Evolutionary conservation across 192 early-diverging fungal species (phyloP).

Genomic region (Coemansia sp.): DNA sequence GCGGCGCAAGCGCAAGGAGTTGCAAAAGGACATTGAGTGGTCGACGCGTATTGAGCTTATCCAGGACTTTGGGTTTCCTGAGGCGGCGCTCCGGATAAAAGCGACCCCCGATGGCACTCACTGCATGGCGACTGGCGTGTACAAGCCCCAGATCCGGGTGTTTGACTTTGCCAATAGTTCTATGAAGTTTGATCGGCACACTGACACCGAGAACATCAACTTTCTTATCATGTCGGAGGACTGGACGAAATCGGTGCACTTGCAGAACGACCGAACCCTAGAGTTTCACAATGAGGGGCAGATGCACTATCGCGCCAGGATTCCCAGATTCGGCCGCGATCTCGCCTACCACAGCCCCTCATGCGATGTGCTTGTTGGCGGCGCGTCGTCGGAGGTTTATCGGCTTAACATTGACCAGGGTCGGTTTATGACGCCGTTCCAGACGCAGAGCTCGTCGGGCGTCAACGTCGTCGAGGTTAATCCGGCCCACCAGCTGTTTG

Average conservation of each 20-base stretch:
- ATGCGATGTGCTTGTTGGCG: constrained; percentile 85
- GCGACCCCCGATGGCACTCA: constrained; percentile 81
- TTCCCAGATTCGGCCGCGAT: constrained; percentile 94
- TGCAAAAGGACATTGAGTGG: constrained; percentile 88
- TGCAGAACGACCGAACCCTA: constrained; percentile 86
- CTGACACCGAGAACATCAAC: constrained; percentile 87
- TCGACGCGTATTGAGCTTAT: constrained; percentile 90
- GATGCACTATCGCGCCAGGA: constrained; percentile 86
- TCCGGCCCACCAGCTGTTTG: constrained; percentile 90
- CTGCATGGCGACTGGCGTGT: constrained; percentile 93
- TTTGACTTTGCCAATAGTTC: constrained; percentile 89
- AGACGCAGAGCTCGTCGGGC: constrained; percentile 65
- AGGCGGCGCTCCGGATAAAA: constrained; percentile 82
- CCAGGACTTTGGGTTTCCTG: constrained; percentile 98
- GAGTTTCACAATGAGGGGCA: constrained; percentile 97
- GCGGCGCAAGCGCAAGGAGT: constrained; percentile 73
- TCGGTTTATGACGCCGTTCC: constrained; percentile 80
- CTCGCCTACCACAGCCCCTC: constrained; percentile 87
- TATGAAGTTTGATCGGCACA: constrained; percentile 98
- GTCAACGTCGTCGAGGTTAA: constrained; percentile 75
- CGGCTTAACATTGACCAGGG: constrained; percentile 91
- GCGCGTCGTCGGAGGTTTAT: constrained; percentile 79
- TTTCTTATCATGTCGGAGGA: constrained; percentile 88
- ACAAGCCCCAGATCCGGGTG: constrained; percentile 96
- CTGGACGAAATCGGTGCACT: constrained; percentile 92